Percentiles rank a stretch among this genome's conserved stretches.
phyloP scores from a whole-genome alignment of 345 rosid genomes.

The Clausena lansium region DNA sequence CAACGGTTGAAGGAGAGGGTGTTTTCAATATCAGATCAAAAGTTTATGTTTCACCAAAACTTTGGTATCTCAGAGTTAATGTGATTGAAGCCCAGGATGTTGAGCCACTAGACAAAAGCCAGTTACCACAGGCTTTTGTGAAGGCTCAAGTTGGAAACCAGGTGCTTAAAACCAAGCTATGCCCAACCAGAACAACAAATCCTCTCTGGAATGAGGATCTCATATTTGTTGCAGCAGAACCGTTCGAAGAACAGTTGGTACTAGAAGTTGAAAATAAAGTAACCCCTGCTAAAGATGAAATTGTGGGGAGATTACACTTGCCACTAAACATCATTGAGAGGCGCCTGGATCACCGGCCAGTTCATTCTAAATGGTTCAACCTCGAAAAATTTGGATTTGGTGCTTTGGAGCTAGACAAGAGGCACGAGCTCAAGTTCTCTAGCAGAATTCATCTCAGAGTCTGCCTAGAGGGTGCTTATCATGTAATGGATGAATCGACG shows the following conservation, averaged over 20 bases:
- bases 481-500: conserved; percentile 89
- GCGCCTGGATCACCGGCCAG: conserved; percentile 76
- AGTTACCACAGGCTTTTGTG: conserved; percentile 69
- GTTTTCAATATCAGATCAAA: conserved; percentile 69
- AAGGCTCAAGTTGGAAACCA: conserved; percentile 83
- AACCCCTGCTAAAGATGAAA: conserved; percentile 63
- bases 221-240: conserved; percentile 91
- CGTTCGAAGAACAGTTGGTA: conserved; percentile 74
- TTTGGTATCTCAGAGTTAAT: conserved; percentile 86
- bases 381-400: conserved; percentile 85
- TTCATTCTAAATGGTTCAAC: conserved; percentile 83
- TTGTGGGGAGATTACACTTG: conserved; percentile 56
- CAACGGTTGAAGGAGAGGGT: conserved; percentile 78
- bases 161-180: conserved; percentile 64
- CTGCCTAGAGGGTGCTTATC: conserved; percentile 93
- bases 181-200: conserved; percentile 51
- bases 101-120: conserved; percentile 64
- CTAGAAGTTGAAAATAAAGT: conserved; percentile 66
- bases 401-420: conserved; percentile 71
- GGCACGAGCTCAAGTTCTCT: conserved; percentile 77
- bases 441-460: conserved; percentile 72
- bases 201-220: conserved; percentile 93
- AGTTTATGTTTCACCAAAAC: conserved; percentile 85
- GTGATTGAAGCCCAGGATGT: conserved; percentile 90
- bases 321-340: conserved; percentile 64